phyloP scores from a whole-genome alignment of 768 basidiomycete genomes.

The Mycena venus region DNA sequence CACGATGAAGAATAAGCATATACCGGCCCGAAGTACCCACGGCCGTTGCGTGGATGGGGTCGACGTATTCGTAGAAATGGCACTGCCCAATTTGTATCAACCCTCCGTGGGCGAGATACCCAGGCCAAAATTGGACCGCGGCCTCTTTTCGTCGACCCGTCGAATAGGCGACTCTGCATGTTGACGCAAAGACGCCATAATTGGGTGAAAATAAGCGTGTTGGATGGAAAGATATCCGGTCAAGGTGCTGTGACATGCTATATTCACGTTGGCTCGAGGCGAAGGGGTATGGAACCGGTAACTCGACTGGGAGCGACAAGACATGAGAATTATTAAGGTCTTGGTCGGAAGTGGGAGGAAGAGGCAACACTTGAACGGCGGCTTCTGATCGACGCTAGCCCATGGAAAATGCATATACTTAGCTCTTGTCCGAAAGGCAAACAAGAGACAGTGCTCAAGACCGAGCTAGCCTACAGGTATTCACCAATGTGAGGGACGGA shows the following conservation, averaged over 20 bases:
- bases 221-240: background rate
- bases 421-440: too few relatives aligned
- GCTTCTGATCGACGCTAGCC: too few relatives aligned
- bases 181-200: background rate
- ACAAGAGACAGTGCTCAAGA: too few relatives aligned
- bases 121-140: background rate
- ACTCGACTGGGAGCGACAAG: too few relatives aligned
- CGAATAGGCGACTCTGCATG: background rate
- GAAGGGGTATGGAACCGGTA: background rate
- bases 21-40: background rate
- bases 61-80: background rate
- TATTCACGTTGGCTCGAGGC: background rate
- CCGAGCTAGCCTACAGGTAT: too few relatives aligned
- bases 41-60: background rate
- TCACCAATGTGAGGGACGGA: too few relatives aligned
- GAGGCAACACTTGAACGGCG: too few relatives aligned
- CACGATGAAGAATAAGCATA: background rate
- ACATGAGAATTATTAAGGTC: too few relatives aligned
- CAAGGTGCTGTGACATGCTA: background rate
- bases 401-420: too few relatives aligned
- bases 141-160: background rate
- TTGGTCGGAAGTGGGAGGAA: too few relatives aligned
- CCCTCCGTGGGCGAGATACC: background rate
- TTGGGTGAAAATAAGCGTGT: background rate
- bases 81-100: background rate